These are phyloP conservation scores for Panicum virgatum DNA, from an alignment of 202 grass and related monocot species.

Conservation along the genomic window DNA sequence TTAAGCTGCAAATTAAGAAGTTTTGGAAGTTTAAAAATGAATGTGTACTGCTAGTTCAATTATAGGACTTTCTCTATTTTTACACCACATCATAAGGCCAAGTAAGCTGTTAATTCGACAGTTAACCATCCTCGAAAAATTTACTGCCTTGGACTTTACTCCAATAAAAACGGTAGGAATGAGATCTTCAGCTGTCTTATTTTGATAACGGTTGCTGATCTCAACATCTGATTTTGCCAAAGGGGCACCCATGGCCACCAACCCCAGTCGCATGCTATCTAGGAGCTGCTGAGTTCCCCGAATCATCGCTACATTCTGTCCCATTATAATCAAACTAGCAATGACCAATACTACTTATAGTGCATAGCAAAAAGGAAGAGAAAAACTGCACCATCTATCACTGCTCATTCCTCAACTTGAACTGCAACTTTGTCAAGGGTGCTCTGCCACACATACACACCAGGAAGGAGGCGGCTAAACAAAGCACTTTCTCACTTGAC, in stretches of 20 bases:
- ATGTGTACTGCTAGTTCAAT: not conserved
- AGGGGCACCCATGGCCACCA: not conserved
- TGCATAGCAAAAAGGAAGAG: no score
- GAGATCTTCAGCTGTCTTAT: not conserved
- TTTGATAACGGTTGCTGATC: not conserved
- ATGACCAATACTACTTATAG: no score
- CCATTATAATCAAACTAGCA: no score
- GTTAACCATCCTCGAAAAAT: not conserved
- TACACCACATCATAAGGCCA: not conserved
- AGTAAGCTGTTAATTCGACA: no score
- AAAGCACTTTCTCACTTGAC: no score
- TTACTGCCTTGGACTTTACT: not conserved
- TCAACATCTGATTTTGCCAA: not conserved
- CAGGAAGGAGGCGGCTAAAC: no score
- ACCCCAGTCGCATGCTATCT: not conserved
- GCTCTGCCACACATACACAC: no score
- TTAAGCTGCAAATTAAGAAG: not conserved
- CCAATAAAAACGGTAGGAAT: not conserved
- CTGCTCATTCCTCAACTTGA: no score
- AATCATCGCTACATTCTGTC: not conserved
- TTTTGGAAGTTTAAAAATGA: not conserved
- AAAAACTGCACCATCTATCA: no score
- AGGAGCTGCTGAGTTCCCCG: not conserved
- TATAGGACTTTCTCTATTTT: not conserved
- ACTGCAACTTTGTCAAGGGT: no score